Evolutionary conservation across 192 early-diverging fungal species (phyloP), one percentile per base, ranked within the genome.

Genomic region (Paraglomus brasilianum): DNA sequence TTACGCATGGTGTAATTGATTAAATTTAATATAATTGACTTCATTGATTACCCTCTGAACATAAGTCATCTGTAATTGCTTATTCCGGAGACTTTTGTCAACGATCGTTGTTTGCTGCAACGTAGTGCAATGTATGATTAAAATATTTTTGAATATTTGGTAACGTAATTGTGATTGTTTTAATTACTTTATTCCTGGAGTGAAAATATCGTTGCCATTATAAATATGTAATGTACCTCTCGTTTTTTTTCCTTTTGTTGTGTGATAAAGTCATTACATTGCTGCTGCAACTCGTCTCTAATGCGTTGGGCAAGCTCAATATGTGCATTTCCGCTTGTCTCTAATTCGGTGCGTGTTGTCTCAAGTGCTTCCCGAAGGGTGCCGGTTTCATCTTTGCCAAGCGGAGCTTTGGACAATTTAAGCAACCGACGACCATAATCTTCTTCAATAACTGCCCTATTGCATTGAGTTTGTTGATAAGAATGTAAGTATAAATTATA

Each of bases 301-400:
- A 92, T 82, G 71, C 91, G 86, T 39, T 80, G 72, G 9, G 85
- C 83, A 52, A 92, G 52, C 17, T 88, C 85, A 42, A 86, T 59
- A 62, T 91, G 88, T 10, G 84, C 78, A 50, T 84, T 78, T 40
- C 86, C 87, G 7, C 81, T 86, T 22, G 57, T 69, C 60, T 91
- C 91, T 22, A 90, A 73, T 73, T 91, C 91, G 21, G 73, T 75
- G 5, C 84, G 68, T 5, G 86, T 78, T 3, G 85, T 75, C 30
- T 83, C 82, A 38, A 92, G 61, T 0, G 88, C 77, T 1, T 81
- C 77, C 5, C 81, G 80, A 10, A 89, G 72, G 8, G 84, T 83
- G 2, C 86, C 88, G 15, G 83, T 81, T 65, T 92, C 90, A 59
- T 92, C 87, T 44, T 78, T 81, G 0, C 90, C 90, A 41, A 92